Conservation (phyloP, 2,329 filamentous ascomycete species). For the Sporothrix luriei region DNA sequence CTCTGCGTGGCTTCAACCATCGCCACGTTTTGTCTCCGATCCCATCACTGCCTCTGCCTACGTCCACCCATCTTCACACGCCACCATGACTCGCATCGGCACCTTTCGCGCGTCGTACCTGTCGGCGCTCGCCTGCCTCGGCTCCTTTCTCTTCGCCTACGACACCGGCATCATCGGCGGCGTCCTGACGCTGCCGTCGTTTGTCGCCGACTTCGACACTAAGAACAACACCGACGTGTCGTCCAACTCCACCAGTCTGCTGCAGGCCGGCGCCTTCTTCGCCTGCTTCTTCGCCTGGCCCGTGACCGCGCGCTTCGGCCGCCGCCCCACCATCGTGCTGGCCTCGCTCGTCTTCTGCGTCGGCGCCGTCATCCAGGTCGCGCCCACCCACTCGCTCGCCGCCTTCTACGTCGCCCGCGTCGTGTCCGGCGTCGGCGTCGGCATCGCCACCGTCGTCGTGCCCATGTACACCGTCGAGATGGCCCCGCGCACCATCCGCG, state of each 20-base stretch:
- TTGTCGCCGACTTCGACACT: background rate
- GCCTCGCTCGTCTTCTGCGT: conserved; percentile 64
- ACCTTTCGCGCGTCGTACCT: conserved; percentile 7
- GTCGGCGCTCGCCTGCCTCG: background rate
- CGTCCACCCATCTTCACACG: background rate
- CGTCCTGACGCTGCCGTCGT: conserved; percentile 15
- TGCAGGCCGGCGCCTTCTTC: background rate
- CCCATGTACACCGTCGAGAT: conserved; percentile 77
- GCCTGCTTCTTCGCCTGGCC: conserved; percentile 4
- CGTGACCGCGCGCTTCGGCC: conserved; percentile 50
- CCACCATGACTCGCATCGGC: background rate
- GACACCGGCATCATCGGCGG: conserved; percentile 11
- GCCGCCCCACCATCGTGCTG: conserved; percentile 63
- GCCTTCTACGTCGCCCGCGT: conserved; percentile 68
- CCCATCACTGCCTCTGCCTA: background rate
- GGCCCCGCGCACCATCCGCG: conserved; percentile 66
- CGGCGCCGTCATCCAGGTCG: conserved; percentile 69
- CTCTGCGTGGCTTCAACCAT: background rate
- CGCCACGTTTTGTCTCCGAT: too few species aligned
- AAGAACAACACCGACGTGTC: background rate
- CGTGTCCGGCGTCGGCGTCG: conserved; percentile 68
- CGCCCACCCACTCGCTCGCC: conserved; percentile 59
- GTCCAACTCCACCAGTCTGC: conserved; percentile 2
- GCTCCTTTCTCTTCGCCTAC: background rate
- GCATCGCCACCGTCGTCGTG: conserved; percentile 69